Base-by-base conservation (phyloP, 495 filamentous ascomycete species). In the Trichoderma erinaceum region DNA sequence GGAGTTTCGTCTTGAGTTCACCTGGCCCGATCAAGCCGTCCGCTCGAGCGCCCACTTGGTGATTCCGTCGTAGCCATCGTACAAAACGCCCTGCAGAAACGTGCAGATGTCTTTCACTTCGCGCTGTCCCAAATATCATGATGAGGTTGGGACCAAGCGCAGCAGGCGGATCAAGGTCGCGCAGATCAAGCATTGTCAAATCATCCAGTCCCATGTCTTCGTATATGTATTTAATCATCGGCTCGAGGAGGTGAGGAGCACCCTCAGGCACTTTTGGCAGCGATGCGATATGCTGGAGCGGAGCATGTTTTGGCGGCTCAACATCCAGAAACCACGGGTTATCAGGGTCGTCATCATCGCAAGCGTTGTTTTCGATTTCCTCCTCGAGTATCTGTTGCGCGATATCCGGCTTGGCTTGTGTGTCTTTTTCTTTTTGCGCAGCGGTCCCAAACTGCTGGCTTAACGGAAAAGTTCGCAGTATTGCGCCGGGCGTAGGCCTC, bases 41-140 rank as follows among this genome's bases (percentile, higher is more conserved):
- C 0, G 95, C 92, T 69, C 87, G 83, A 4, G 94, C 91, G 4
- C 79, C 70, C 13, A 97, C 78, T 65, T 88, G 87, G 74, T 90
- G 87, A 50, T 82, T 81, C 43, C 82, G 88, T 66, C 96, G 83
- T 52, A 97, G 78, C 91, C 91, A 98, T 67, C 94, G 85, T 69
- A 93, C 92, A 25, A 96, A 82, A 35, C 92, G 87, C 74, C 96
- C 93, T 4, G 95, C 92, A 3, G 93, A 94, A 25, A 96, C 91
- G 72, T 97, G 93, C 32, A 98, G 78, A 80, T 99, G 96, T 67
- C 92, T 93, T 71, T 97, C 91, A 69, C 91, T 94, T 63, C 96
- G 88, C 25, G 94, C 92, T 21, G 92, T 96, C n/a, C 92, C 93
- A 69, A 98, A 81, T 46, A 98, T 75, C 95, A 98, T 98, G 41